A percentile compares a stretch with the other conserved stretches of the same genome.
These are phyloP conservation scores for Trichoderma asperelloides DNA, from an alignment of 495 filamentous ascomycete genomes.

Conservation along the genomic window DNA sequence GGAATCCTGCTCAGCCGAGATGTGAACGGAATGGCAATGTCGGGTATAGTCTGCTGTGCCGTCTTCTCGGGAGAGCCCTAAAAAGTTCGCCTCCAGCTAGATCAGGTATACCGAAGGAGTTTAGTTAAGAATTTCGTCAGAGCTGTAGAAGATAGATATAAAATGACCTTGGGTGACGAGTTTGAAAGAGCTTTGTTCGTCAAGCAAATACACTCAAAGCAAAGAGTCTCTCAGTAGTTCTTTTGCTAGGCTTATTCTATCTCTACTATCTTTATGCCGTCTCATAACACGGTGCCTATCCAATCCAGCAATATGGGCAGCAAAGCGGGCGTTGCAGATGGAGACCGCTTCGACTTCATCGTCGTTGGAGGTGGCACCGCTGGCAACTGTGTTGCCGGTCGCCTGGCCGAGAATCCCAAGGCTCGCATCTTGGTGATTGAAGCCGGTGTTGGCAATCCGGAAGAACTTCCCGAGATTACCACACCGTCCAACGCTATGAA, in stretches of 20 bases:
- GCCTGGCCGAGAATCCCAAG: slow-evolving; percentile 50
- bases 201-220: slow-evolving; percentile 20
- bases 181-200: slow-evolving; percentile 9
- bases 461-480: slow-evolving; percentile 48
- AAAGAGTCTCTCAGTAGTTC: not conserved
- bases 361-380: slow-evolving; percentile 46
- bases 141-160: too few relatives aligned
- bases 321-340: slow-evolving; percentile 1
- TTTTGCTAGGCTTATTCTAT: not conserved
- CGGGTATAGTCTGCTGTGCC: not conserved
- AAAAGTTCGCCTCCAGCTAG: not conserved
- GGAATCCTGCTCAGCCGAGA: not conserved
- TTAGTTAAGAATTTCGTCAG: too few relatives aligned
- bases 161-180: not conserved
- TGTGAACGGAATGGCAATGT: not conserved
- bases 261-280: not conserved
- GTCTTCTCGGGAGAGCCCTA: not conserved
- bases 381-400: slow-evolving; percentile 47
- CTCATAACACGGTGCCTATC: slow-evolving; percentile 27
- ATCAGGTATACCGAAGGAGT: not conserved
- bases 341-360: slow-evolving; percentile 36
- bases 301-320: slow-evolving; percentile 6
- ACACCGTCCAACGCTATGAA: slow-evolving; percentile 45
- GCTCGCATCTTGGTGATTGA: slow-evolving; percentile 47
- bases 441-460: slow-evolving; percentile 45